phyloP scores from a whole-genome alignment of 495 filamentous ascomycete species.

The Melanomma pulvis-pyrius region DNA sequence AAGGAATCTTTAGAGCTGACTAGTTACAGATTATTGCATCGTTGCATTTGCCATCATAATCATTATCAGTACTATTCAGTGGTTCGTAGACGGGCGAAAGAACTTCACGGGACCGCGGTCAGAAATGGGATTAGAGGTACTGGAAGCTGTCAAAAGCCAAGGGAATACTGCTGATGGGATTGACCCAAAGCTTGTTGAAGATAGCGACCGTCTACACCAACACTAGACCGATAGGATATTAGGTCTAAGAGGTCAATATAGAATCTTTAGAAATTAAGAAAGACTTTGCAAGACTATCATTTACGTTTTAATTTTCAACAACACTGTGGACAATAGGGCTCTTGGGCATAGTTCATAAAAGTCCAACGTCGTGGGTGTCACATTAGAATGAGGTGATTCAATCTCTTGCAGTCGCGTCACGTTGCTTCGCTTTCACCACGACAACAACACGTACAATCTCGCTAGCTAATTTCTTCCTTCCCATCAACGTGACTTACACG shows the following conservation, averaged over 20 bases:
- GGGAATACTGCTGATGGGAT: not conserved
- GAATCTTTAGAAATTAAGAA: too few species aligned
- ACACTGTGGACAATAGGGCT: too few species aligned
- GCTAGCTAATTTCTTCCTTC: too few species aligned
- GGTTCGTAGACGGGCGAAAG: conserved; percentile 73
- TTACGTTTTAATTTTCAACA: too few species aligned
- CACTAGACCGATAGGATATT: not conserved
- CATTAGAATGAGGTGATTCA: too few species aligned
- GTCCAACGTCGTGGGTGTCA: too few species aligned
- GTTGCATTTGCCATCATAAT: conserved; percentile 71
- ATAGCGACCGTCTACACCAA: not conserved
- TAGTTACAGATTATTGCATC: conserved; percentile 57
- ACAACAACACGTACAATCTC: too few species aligned
- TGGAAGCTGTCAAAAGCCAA: conserved; percentile 30
- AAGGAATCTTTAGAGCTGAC: not conserved
- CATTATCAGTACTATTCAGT: conserved; percentile 65
- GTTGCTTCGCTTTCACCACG: too few species aligned
- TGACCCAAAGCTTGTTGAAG: conserved; percentile 8
- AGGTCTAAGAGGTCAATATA: not conserved
- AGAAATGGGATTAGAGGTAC: conserved; percentile 42
- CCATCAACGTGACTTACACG: too few species aligned
- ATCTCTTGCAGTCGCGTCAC: too few species aligned
- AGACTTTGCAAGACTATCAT: too few species aligned
- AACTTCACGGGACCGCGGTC: conserved; percentile 67
- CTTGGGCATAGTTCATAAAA: too few species aligned